Percentiles rank a stretch among this genome's conserved stretches.
These are phyloP conservation scores for Colletotrichum incanum DNA, from an alignment of 2,329 filamentous ascomycete genomes.

Conservation along the genomic window DNA sequence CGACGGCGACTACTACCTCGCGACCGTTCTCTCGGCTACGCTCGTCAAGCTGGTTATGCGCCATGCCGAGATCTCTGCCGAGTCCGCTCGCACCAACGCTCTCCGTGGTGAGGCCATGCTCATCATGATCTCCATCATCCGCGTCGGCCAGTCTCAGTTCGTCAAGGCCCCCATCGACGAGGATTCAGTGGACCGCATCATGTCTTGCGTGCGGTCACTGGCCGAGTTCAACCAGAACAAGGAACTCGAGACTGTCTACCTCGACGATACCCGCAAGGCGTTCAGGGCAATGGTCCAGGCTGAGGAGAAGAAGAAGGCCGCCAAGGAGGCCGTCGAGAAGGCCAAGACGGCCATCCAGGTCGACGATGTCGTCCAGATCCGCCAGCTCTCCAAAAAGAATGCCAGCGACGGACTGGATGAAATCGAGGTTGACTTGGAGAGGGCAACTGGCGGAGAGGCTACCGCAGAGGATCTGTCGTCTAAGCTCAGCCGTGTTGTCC, in stretches of 20 bases:
- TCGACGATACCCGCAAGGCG: slow-evolving; percentile 94
- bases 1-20: slow-evolving; percentile 96
- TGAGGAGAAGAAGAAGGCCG: slow-evolving; percentile 97
- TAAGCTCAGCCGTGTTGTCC: slow-evolving; percentile 95
- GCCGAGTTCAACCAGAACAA: slow-evolving; percentile 92
- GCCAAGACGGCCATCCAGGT: slow-evolving; percentile 96
- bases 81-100: slow-evolving; percentile 90
- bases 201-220: slow-evolving; percentile 95
- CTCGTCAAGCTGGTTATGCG: slow-evolving; percentile 98
- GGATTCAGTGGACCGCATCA: slow-evolving; percentile 97
- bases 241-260: slow-evolving; percentile 91
- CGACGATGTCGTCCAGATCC: slow-evolving; percentile 93
- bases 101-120: slow-evolving; percentile 97
- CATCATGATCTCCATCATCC: slow-evolving; percentile 99
- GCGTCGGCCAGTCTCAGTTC: slow-evolving; percentile 98
- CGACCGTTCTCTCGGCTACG: slow-evolving; percentile 94
- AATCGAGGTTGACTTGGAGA: slow-evolving; percentile 91
- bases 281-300: slow-evolving; percentile 98
- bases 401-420: slow-evolving; percentile 85
- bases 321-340: slow-evolving; percentile 92
- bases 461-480: slow-evolving; percentile 88
- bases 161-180: slow-evolving; percentile 98
- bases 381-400: slow-evolving; percentile 94
- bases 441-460: slow-evolving; percentile 92
- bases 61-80: slow-evolving; percentile 91